Evolutionary conservation across 306 rosid species (phyloP).

Genomic region (Erythrophleum fordii): DNA sequence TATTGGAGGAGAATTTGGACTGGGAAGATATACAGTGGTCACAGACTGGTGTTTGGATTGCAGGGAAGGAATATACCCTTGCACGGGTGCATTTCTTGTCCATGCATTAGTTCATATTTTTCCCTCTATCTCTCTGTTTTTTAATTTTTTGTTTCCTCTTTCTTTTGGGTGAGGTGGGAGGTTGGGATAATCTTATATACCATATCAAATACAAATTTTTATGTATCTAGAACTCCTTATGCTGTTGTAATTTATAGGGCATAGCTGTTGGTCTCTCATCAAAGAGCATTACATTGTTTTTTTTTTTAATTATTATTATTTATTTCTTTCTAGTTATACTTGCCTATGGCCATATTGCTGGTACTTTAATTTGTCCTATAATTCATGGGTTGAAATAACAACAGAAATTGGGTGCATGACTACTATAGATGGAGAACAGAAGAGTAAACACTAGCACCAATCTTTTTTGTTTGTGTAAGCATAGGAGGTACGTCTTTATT

Average conservation of each 20-base stretch:
- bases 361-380: background rate
- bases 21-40: slow-evolving; percentile 99
- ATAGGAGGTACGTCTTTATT: background rate
- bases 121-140: background rate
- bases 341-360: background rate
- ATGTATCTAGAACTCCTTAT: slow-evolving; percentile 9
- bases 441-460: background rate
- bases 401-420: background rate
- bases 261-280: background rate
- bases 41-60: slow-evolving; percentile 95
- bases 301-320: too few relatives aligned
- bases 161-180: background rate
- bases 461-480: background rate
- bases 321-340: background rate
- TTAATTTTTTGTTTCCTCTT: background rate
- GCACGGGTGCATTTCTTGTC: slow-evolving; percentile 97
- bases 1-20: slow-evolving; percentile 86
- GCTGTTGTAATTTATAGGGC: slow-evolving; percentile 35
- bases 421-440: background rate
- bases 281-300: background rate
- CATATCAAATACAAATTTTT: background rate
- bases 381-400: background rate
- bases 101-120: slow-evolving; percentile 50
- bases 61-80: slow-evolving; percentile 83
- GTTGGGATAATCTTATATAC: slow-evolving; percentile 1